Conservation (phyloP, 805 yeast genomes). For the Candida verbasci region DNA sequence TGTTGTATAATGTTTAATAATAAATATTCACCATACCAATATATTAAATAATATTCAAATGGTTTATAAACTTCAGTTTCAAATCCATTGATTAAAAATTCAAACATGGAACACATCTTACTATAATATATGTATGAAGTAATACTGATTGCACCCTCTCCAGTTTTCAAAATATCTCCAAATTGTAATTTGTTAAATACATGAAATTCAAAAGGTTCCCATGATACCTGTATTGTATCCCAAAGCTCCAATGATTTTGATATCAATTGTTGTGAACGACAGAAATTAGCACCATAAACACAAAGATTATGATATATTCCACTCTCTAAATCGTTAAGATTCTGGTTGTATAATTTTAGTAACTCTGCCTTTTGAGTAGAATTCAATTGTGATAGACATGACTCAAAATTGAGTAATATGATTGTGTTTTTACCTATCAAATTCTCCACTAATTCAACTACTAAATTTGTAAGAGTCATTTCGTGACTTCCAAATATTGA, state of each 20-base stretch:
- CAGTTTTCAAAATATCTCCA: constrained; percentile 31
- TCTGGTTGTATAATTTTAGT: constrained; percentile 14
- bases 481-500: constrained; percentile 47
- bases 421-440: constrained; percentile 30
- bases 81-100: constrained; percentile 68
- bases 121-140: constrained; percentile 65
- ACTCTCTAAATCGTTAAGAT: constrained; percentile 45
- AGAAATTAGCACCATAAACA: constrained; percentile 51
- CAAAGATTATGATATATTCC: constrained; percentile 32
- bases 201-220: constrained; percentile 60
- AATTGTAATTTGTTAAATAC: constrained; percentile 30
- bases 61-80: constrained; percentile 68
- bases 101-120: constrained; percentile 68
- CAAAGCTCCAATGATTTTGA: constrained; percentile 55
- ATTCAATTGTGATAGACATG: constrained; percentile 7
- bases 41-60: constrained; percentile 64
- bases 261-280: constrained; percentile 74
- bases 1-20: constrained; percentile 38
- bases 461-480: constrained; percentile 18
- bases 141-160: constrained; percentile 54
- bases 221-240: constrained; percentile 77
- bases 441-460: constrained; percentile 37
- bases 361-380: constrained; percentile 7
- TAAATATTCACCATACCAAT: constrained; percentile 62
- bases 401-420: constrained; percentile 20